phyloP scores from a whole-genome alignment of 306 rosid genomes.

The Cyamopsis tetragonoloba region DNA sequence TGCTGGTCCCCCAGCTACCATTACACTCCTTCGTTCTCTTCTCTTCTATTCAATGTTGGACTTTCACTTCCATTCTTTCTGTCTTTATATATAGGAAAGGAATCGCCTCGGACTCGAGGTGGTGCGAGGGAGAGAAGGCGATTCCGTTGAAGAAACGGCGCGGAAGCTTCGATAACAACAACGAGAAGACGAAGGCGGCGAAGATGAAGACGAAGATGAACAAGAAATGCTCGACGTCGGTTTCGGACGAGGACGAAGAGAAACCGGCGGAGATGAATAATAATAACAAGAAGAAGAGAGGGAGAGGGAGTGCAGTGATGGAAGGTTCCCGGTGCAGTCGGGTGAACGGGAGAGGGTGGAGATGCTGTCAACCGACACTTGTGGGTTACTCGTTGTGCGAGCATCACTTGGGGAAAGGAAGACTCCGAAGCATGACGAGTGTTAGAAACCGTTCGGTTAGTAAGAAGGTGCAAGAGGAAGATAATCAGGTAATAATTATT shows the following conservation, averaged over 20 bases:
- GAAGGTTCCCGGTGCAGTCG: conserved; percentile 99
- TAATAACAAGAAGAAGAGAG: conserved; percentile 36
- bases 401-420: conserved; percentile 93
- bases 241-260: no score
- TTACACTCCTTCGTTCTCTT: conserved; percentile 29
- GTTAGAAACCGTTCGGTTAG: conserved; percentile 54
- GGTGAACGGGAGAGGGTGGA: conserved; percentile 97
- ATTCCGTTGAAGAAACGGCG: conserved; percentile 76
- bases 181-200: conserved; percentile 23
- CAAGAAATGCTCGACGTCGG: conserved; percentile 40
- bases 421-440: conserved; percentile 81
- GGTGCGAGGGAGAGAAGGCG: conserved; percentile 69
- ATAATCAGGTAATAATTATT: no score
- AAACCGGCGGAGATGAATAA: neutral
- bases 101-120: conserved; percentile 39
- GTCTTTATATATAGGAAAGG: conserved; percentile 47
- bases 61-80: no score
- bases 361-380: conserved; percentile 88
- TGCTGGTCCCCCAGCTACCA: conserved; percentile 66
- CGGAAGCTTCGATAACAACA: conserved; percentile 37
- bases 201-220: conserved; percentile 54
- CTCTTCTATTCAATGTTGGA: neutral
- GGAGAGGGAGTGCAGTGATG: conserved; percentile 53
- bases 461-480: conserved; percentile 26
- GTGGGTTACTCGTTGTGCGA: conserved; percentile 97